phyloP scores from a whole-genome alignment of 306 rosid species.

The Dicorynia guianensis region DNA sequence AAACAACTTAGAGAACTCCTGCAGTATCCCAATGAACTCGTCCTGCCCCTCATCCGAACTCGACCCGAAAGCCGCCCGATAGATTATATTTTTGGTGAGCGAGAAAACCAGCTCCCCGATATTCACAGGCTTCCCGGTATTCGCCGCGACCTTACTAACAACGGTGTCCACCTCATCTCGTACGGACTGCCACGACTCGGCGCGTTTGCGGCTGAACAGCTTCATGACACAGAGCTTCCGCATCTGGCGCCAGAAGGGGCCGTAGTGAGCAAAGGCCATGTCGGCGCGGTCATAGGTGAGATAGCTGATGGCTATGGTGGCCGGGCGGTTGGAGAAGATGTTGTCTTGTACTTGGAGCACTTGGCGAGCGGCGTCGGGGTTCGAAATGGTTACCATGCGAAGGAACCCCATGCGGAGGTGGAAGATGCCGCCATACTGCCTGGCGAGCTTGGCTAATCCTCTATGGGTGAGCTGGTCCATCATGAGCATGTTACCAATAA shows the following conservation, averaged over 20 bases:
- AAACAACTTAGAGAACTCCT: slow-evolving; percentile 84
- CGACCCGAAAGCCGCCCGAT: slow-evolving; percentile 84
- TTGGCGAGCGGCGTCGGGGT: slow-evolving; percentile 68
- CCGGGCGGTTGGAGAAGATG: slow-evolving; percentile 82
- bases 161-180: slow-evolving; percentile 72
- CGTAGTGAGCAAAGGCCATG: slow-evolving; percentile 96
- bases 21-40: slow-evolving; percentile 73
- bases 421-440: slow-evolving; percentile 73
- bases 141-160: slow-evolving; percentile 30
- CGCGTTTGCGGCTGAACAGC: slow-evolving; percentile 82
- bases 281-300: slow-evolving; percentile 86
- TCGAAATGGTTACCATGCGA: slow-evolving; percentile 75
- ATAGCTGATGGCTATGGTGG: slow-evolving; percentile 84
- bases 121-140: slow-evolving; percentile 53
- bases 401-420: slow-evolving; percentile 80
- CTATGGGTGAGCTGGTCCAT: slow-evolving; percentile 87
- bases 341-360: slow-evolving; percentile 83
- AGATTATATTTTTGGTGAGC: slow-evolving; percentile 68
- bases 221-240: slow-evolving; percentile 84
- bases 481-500: slow-evolving; percentile 81
- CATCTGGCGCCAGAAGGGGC: slow-evolving; percentile 97
- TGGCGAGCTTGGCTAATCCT: slow-evolving; percentile 68
- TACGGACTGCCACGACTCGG: slow-evolving; percentile 86
- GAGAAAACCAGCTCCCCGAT: slow-evolving; percentile 71
- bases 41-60: slow-evolving; percentile 69